Base-by-base conservation (phyloP, 345 rosid genomes). In the Jatropha curcas region DNA sequence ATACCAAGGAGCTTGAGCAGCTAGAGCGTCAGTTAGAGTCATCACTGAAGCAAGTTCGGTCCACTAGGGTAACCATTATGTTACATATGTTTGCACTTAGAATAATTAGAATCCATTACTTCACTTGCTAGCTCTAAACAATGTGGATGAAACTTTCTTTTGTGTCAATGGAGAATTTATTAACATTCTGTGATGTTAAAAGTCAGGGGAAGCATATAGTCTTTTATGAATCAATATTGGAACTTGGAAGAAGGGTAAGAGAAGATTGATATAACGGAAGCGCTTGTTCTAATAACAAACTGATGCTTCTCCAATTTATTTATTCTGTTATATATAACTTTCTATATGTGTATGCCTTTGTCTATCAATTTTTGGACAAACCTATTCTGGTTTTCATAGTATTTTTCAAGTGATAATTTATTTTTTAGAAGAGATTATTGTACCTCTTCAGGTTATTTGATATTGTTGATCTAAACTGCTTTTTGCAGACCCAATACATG, bases 1-100 rank as follows among this genome's bases (percentile, higher is more conserved):
- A 84, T 68, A 81, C 94, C n/a, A 95, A 92, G 88, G 99, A 92
- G 48, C 91, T 95, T 63, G 99, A 91, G 81, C 97, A 95, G 83
- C 96, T 95, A 68, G 99, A 95, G 87, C 93, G 88, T 80, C 94
- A 88, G 70, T 88, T 95, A 4, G 93, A 95, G 37, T 79, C 89
- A 60, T 89, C 98, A 59, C 72, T 95, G 79, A 92, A 91, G 82
- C 96, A 86, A 80, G 94, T 92, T 76, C 86, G 98, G 71, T 95
- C 94, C 68, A 95, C 87, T 70, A 92, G 83, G 97, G 99, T 95
- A 74, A 72, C 1, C 3, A 17, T 17, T 24, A 2, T 3, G 17
- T 4, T 62, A 0, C 58, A 11, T n/a, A n/a, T 60, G 24, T 33
- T 71, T 46, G 27, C 43, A 5, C 60, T 16, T 34, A 1, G 12